A percentile compares a stretch with the other conserved stretches of the same genome.
Evolutionary conservation across 192 early-diverging fungal species (phyloP).

Genomic region (Podila horticola): DNA sequence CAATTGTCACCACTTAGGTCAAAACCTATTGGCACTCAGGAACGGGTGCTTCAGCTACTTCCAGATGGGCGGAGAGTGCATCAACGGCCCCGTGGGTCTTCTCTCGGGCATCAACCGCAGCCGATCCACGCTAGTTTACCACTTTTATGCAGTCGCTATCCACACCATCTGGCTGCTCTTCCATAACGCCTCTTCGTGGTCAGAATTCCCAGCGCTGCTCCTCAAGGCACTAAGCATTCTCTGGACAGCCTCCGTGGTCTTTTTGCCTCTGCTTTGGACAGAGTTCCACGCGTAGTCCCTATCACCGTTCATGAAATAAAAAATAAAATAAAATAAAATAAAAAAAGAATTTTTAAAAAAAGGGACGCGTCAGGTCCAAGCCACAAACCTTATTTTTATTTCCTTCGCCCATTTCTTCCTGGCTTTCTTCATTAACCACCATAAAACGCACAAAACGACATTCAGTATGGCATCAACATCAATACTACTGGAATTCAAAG

Average conservation of each 20-base stretch:
- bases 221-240: slow-evolving; percentile 57
- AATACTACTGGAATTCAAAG: slow-evolving; percentile 71
- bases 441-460: background rate
- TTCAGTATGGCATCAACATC: slow-evolving; percentile 21
- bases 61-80: slow-evolving; percentile 81
- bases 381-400: background rate
- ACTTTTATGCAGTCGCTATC: slow-evolving; percentile 94
- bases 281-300: slow-evolving; percentile 40
- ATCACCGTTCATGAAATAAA: background rate
- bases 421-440: background rate
- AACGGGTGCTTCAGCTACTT: slow-evolving; percentile 93
- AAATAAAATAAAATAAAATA: background rate
- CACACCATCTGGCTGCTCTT: slow-evolving; percentile 69
- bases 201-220: slow-evolving; percentile 56
- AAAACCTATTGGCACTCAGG: slow-evolving; percentile 77
- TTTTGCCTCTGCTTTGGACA: slow-evolving; percentile 62
- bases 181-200: slow-evolving; percentile 55
- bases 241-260: slow-evolving; percentile 55
- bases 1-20: slow-evolving; percentile 56
- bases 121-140: slow-evolving; percentile 81
- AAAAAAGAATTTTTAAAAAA: too few relatives aligned
- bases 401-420: background rate
- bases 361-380: background rate
- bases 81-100: slow-evolving; percentile 85
- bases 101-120: slow-evolving; percentile 83